A percentile compares a stretch with the other conserved stretches of the same genome.
These are phyloP conservation scores for Calonectria multiphialidica DNA, from an alignment of 2,329 filamentous ascomycete species.

Conservation along the genomic window DNA sequence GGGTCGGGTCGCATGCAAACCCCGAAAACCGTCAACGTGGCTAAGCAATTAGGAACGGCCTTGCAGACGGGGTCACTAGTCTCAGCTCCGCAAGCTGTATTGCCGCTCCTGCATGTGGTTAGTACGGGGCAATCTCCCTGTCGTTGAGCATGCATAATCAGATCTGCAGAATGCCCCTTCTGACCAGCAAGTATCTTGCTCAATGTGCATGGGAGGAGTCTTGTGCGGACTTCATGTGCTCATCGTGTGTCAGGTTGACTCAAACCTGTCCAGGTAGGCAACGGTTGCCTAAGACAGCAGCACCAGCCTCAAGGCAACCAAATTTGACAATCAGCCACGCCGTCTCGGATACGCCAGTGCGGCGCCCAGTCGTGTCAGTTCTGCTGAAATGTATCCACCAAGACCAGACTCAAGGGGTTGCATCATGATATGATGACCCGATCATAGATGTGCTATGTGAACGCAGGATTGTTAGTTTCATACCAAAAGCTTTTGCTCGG, in stretches of 20 bases:
- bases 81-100: neutral
- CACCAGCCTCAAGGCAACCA: slow-evolving; percentile 9
- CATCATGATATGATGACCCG: slow-evolving; percentile 20
- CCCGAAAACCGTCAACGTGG: neutral
- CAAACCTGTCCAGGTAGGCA: neutral
- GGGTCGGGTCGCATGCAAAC: neutral
- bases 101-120: neutral
- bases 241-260: neutral
- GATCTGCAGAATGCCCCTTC: neutral
- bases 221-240: neutral
- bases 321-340: slow-evolving; percentile 11
- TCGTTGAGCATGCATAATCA: neutral
- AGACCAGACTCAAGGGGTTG: neutral
- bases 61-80: neutral
- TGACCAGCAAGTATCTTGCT: neutral
- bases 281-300: slow-evolving; percentile 7
- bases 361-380: neutral
- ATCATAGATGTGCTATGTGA: neutral
- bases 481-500: neutral
- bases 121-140: neutral
- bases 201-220: neutral
- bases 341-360: neutral
- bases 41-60: neutral
- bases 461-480: neutral
- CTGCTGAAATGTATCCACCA: neutral